Evolutionary conservation across 306 rosid genomes (phyloP), one percentile per base, ranked within the genome.

Genomic region (Pachyrhizus erosus): DNA sequence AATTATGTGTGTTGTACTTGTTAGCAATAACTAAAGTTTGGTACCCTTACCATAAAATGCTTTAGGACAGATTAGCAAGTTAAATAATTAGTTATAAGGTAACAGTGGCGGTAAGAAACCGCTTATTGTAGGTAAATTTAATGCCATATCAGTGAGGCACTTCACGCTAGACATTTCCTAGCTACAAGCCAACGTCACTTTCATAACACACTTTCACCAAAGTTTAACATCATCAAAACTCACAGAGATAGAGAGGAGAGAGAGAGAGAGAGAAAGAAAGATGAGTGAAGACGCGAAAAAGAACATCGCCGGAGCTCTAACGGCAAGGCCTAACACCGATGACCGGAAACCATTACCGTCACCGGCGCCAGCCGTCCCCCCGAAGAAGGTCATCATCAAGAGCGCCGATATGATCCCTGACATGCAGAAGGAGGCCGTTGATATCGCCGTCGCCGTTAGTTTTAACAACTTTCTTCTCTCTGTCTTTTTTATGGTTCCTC

Each of bases 341-440:
- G 98, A 89, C 67, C 86, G 40, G 58, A 70, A 70, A 70, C 58
- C 40, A 7, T 26, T 43, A 13, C 92, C 91, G 43, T 76, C 89
- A 20, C 80, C 83, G n/a, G 40, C 80, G 0, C 61, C 86, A 6
- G 7, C 91, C 3, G 52, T 75, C 3, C 73, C 87, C 0, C 54
- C 87, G 1, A 90, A 91, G 88, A 90, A 89, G 60, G 88, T 91
- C 77, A 85, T 91, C 78, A 90, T 94, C 71, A 94, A 92, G 92
- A 94, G 96, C 54, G 97, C 97, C 17, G 98, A 94, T 52, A 94
- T 94, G 98, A 67, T 87, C 37, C 87, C 89, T n/a, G 91, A 94
- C 74, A 86, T 92, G 90, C 94, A 94, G 87, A 89, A 87, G 84
- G 93, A 92, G 88, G 98, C 98, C 51, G 80, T 94, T 37, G 96